phyloP scores from a whole-genome alignment of 352 stramenopile genomes.

The Phytophthora pinifolia region DNA sequence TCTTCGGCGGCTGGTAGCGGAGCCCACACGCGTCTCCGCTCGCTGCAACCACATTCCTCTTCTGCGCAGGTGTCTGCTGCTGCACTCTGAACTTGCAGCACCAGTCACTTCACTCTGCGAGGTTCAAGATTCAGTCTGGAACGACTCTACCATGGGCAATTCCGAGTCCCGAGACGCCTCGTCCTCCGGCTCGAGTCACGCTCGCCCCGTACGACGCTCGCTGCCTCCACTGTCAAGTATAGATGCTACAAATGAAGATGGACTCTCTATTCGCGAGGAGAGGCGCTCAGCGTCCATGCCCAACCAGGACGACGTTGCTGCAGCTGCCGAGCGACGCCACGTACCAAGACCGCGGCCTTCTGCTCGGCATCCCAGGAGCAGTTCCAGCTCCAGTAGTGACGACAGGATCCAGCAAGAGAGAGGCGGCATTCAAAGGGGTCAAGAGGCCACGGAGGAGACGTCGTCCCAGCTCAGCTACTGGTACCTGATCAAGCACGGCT shows the following conservation, averaged over 20 bases:
- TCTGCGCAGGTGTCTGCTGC: slow-evolving; percentile 4
- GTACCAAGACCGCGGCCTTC: slow-evolving; percentile 17
- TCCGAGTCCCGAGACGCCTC: slow-evolving; percentile 46
- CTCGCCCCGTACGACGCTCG: slow-evolving; percentile 11
- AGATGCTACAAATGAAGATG: slow-evolving; percentile 11
- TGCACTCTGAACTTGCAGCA: not conserved
- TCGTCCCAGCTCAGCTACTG: slow-evolving; percentile 80
- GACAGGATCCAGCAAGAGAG: slow-evolving; percentile 34
- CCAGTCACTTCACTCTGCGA: slow-evolving; percentile 6
- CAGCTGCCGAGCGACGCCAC: slow-evolving; percentile 12
- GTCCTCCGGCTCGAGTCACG: slow-evolving; percentile 24
- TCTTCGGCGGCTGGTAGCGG: slow-evolving; percentile 20
- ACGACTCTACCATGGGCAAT: slow-evolving; percentile 47
- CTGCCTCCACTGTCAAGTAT: slow-evolving; percentile 21
- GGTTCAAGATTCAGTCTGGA: slow-evolving; percentile 9
- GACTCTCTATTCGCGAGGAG: slow-evolving; percentile 1
- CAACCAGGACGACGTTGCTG: slow-evolving; percentile 14
- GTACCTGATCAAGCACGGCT: slow-evolving; percentile 88
- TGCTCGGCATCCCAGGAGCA: slow-evolving; percentile 15
- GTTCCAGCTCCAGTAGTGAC: slow-evolving; percentile 27
- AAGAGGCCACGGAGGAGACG: slow-evolving; percentile 74
- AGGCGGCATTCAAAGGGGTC: slow-evolving; percentile 73
- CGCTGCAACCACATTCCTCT: slow-evolving; percentile 6
- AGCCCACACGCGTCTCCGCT: slow-evolving; percentile 1
- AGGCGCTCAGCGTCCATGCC: slow-evolving; percentile 36